Evolutionary conservation across 192 early-diverging fungal species (phyloP).

Genomic region (Thoreauomyces humboldtii): DNA sequence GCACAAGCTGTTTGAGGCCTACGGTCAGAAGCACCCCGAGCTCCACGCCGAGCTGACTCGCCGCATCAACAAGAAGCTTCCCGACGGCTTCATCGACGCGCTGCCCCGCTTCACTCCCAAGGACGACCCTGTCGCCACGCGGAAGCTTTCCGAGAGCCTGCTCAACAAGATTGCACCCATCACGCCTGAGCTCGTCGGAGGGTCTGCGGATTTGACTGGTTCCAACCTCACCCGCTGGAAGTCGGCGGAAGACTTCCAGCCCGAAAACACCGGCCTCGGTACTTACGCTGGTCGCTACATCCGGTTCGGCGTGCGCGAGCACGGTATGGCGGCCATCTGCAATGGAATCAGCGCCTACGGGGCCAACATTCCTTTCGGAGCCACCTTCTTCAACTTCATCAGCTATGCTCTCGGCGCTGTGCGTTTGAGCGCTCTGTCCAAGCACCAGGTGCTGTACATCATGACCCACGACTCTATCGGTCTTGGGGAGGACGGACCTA

Average conservation of each 20-base stretch:
- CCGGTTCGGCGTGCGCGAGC: slow-evolving; percentile 96
- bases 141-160: slow-evolving; percentile 49
- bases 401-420: slow-evolving; percentile 77
- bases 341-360: slow-evolving; percentile 91
- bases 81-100: slow-evolving; percentile 64
- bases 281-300: slow-evolving; percentile 84
- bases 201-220: slow-evolving; percentile 94
- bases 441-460: slow-evolving; percentile 90
- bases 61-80: slow-evolving; percentile 65
- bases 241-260: slow-evolving; percentile 82
- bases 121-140: slow-evolving; percentile 77
- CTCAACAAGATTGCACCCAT: slow-evolving; percentile 76
- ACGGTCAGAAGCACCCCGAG: slow-evolving; percentile 66
- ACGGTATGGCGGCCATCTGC: slow-evolving; percentile 91
- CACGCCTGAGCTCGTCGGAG: slow-evolving; percentile 86
- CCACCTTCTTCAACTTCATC: slow-evolving; percentile 83
- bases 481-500: slow-evolving; percentile 97
- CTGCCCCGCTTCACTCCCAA: slow-evolving; percentile 81
- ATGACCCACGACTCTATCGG: slow-evolving; percentile 99
- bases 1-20: slow-evolving; percentile 70
- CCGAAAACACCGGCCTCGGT: slow-evolving; percentile 62
- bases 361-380: slow-evolving; percentile 75
- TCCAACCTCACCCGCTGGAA: slow-evolving; percentile 97
- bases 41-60: slow-evolving; percentile 71
- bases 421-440: slow-evolving; percentile 84